Percentiles rank a stretch among this genome's conserved stretches.
phyloP scores from a whole-genome alignment of 2,329 filamentous ascomycete species.

The Ophiostoma novo-ulmi region DNA sequence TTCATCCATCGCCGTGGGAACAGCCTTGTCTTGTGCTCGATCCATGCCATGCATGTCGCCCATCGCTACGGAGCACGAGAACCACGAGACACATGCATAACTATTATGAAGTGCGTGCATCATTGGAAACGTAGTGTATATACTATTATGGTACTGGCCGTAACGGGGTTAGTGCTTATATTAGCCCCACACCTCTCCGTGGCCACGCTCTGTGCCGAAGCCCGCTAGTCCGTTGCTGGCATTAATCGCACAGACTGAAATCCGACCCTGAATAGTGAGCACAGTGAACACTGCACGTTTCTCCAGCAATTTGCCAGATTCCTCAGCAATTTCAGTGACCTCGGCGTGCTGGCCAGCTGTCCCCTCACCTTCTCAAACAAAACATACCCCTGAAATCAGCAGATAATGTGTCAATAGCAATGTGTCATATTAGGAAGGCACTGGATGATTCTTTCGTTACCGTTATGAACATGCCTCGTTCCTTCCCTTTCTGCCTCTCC shows the following conservation, averaged over 20 bases:
- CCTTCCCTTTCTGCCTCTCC: neutral
- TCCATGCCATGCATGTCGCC: constrained; percentile 1
- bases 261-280: neutral
- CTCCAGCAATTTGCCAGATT: constrained; percentile 23
- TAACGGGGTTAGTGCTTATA: neutral
- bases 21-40: constrained; percentile 9
- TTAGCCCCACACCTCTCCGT: constrained; percentile 18
- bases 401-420: neutral
- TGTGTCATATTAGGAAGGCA: neutral
- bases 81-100: neutral
- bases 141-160: neutral
- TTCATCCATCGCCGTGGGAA: constrained; percentile 18
- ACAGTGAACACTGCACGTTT: constrained; percentile 12
- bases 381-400: neutral
- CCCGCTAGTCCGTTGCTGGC: constrained; percentile 7
- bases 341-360: neutral
- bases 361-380: neutral
- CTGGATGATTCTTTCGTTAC: neutral
- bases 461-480: neutral
- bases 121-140: neutral
- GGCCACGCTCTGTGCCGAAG: constrained; percentile 18
- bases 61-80: neutral
- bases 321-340: constrained; percentile 10
- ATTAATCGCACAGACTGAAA: neutral
- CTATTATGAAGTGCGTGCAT: neutral